Conservation (phyloP, 768 basidiomycete genomes). For the Auricularia auricula-judae region DNA sequence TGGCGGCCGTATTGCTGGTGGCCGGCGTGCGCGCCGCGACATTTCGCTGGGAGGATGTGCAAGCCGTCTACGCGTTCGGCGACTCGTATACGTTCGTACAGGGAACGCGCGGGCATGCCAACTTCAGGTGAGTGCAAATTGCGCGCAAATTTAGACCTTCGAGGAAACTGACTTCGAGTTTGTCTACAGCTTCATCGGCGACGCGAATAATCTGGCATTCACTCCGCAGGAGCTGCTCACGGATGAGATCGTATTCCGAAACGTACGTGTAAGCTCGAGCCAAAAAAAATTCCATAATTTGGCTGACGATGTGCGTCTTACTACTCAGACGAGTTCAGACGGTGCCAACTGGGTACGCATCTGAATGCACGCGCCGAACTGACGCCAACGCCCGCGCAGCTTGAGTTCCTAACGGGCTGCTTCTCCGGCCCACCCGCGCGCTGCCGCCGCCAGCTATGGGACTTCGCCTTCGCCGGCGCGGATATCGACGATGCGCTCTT, state of each 20-base stretch:
- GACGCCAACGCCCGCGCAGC: conserved; percentile 17
- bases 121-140: conserved; percentile 30
- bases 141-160: too few species aligned
- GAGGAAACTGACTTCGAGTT: background rate
- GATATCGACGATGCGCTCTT: conserved; percentile 35
- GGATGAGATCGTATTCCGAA: conserved; percentile 34
- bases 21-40: conserved; percentile 16
- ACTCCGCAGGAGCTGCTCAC: conserved; percentile 30
- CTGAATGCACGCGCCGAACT: background rate
- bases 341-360: conserved; percentile 39
- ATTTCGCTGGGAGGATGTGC: conserved; percentile 26
- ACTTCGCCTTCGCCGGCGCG: conserved; percentile 45
- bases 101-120: conserved; percentile 35
- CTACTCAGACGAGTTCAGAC: conserved; percentile 38
- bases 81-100: conserved; percentile 48
- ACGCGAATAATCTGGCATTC: conserved; percentile 30
- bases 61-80: conserved; percentile 42
- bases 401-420: conserved; percentile 44
- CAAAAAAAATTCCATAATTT: background rate
- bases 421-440: conserved; percentile 30
- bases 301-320: background rate
- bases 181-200: conserved; percentile 36
- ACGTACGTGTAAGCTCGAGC: conserved; percentile 19
- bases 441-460: conserved; percentile 37
- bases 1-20: background rate